These are phyloP conservation scores for Russula dissimulans DNA, from an alignment of 768 basidiomycete genomes.

Conservation along the genomic window DNA sequence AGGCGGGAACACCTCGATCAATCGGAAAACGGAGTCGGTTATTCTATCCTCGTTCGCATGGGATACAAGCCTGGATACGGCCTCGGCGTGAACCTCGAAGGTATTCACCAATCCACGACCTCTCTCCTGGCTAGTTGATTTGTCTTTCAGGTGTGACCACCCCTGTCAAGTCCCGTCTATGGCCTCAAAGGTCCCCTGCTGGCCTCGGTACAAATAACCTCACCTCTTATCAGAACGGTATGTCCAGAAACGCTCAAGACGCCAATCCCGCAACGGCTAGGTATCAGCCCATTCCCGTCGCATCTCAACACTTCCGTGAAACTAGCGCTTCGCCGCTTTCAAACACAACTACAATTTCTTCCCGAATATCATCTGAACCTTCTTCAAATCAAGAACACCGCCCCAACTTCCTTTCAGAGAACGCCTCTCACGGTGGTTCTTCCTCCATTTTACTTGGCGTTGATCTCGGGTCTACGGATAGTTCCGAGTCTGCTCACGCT, in stretches of 20 bases:
- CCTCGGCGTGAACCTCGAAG: conserved; percentile 19
- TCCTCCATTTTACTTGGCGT: not conserved
- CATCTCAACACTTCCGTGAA: not conserved
- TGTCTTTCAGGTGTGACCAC: conserved; percentile 8
- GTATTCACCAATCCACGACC: conserved; percentile 5
- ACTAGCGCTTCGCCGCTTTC: not conserved
- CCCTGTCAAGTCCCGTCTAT: conserved; percentile 2
- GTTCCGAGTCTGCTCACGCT: not conserved
- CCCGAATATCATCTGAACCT: not conserved
- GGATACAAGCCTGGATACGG: conserved; percentile 17
- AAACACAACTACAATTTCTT: not conserved
- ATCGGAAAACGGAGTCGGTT: conserved; percentile 7
- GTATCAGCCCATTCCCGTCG: not conserved
- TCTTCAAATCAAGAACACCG: not conserved
- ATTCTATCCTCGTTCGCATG: conserved; percentile 18
- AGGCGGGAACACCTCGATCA: not conserved
- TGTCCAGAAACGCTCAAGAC: not conserved
- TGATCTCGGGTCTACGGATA: not conserved
- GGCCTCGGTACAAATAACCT: conserved; percentile 6
- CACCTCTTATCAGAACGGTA: not conserved
- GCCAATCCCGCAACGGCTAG: not conserved
- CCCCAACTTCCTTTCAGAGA: not conserved
- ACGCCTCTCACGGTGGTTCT: not conserved
- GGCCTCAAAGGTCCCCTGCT: not conserved
- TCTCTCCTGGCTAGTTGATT: conserved; percentile 16